Conservation (phyloP, 2,329 filamentous ascomycete genomes). For the Helminthosporium solani region DNA sequence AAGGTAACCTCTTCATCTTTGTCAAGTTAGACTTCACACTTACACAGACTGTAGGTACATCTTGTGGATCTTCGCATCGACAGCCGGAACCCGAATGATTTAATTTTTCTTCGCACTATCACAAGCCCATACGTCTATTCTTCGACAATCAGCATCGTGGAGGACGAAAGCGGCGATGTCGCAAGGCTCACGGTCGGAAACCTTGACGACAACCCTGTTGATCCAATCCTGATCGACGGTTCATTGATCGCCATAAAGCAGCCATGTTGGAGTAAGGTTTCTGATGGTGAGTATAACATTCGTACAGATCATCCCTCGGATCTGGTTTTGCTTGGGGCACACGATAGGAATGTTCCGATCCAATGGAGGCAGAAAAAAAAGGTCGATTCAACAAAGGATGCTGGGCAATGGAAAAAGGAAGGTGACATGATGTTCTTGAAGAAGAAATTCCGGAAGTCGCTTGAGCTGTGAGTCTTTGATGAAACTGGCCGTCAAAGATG, state of each 20-base stretch:
- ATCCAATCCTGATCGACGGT: slow-evolving; percentile 18
- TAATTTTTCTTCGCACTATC: slow-evolving; percentile 17
- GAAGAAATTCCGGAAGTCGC: slow-evolving; percentile 23
- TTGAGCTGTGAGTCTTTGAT: slow-evolving; percentile 14
- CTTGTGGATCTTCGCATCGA: slow-evolving; percentile 15
- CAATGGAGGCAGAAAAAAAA: slow-evolving; percentile 8
- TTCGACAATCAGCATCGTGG: slow-evolving; percentile 18
- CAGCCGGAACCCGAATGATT: slow-evolving; percentile 6
- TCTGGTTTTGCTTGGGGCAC: slow-evolving; percentile 12
- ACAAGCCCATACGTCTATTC: slow-evolving; percentile 26
- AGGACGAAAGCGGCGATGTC: slow-evolving; percentile 20
- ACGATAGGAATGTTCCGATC: slow-evolving; percentile 10
- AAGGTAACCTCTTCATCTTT: slow-evolving; percentile 1
- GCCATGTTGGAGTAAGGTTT: slow-evolving; percentile 19
- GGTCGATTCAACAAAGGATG: not conserved
- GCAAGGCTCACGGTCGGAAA: slow-evolving; percentile 24
- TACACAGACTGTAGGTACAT: slow-evolving; percentile 4
- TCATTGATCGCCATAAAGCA: slow-evolving; percentile 21
- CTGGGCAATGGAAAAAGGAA: slow-evolving; percentile 22
- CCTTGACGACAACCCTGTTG: slow-evolving; percentile 23
- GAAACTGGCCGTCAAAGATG: no score
- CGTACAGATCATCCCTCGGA: slow-evolving; percentile 29
- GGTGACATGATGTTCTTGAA: slow-evolving; percentile 29
- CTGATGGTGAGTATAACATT: slow-evolving; percentile 19
- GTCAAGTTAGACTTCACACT: not conserved